Conservation (phyloP, 2,329 filamentous ascomycete species). For the Diaporthe sp. region DNA sequence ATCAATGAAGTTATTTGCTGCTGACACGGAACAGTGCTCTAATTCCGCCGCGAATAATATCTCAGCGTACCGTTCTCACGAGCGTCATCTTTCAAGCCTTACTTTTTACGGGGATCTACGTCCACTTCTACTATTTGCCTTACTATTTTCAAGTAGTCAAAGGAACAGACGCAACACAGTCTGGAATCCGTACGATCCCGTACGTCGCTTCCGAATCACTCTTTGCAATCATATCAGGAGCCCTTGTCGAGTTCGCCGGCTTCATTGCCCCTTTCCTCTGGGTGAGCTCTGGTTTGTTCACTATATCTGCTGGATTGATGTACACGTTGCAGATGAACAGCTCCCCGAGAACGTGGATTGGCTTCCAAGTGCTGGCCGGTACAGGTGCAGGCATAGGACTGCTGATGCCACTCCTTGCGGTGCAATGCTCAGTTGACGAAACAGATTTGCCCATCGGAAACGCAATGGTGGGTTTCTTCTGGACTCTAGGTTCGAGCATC, state of each 20-base stretch:
- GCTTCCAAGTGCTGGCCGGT: constrained; percentile 62
- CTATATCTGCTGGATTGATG: constrained; percentile 54
- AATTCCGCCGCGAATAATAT: constrained; percentile 54
- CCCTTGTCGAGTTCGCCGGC: constrained; percentile 55
- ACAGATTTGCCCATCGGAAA: not conserved
- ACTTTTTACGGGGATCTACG: constrained; percentile 52
- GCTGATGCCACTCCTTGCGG: not conserved
- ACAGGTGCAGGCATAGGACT: constrained; percentile 5
- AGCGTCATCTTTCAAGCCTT: not conserved
- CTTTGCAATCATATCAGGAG: constrained; percentile 58
- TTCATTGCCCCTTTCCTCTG: constrained; percentile 58
- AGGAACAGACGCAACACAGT: constrained; percentile 62
- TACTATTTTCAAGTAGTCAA: constrained; percentile 68
- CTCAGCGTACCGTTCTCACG: constrained; percentile 59
- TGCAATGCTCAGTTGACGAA: not conserved
- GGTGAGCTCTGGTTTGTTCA: constrained; percentile 53
- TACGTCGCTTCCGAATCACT: constrained; percentile 64
- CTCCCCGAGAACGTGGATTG: constrained; percentile 62
- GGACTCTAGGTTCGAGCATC: not conserved
- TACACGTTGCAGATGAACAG: constrained; percentile 62
- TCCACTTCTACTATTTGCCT: constrained; percentile 65
- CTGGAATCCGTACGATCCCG: constrained; percentile 67
- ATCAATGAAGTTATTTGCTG: constrained; percentile 54
- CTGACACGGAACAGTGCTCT: constrained; percentile 54
- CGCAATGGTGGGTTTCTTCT: not conserved